Evolutionary conservation across 2,329 filamentous ascomycete genomes (phyloP), one percentile per base, ranked within the genome.

Genomic region (Paecilomyces variotii): DNA sequence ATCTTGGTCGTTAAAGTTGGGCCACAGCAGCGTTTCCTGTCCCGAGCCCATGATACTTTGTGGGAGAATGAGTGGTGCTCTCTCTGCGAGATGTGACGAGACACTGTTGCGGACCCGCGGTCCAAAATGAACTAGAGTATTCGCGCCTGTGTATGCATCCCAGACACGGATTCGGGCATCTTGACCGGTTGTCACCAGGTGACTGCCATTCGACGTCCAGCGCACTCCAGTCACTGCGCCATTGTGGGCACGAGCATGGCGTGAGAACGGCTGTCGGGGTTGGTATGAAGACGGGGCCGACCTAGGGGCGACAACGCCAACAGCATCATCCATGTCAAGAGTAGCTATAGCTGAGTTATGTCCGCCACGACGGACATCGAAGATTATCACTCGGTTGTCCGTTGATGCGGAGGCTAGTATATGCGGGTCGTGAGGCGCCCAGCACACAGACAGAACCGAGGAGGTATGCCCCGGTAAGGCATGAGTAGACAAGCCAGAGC

Each of bases 41-140:
- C 81, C 80, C 0, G 81, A 75, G 3, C 77, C 73, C 2, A 82
- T 83, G 27, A 87, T 69, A 6, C 82, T 78, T 0, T 78, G 78
- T 0, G 91, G 90, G 0, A 86, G 80, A 7, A 86, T 72, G 57
- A 91, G 75, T 59, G 91, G 84, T 53, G 79, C 80, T 24, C 84
- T 77, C 60, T 81, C 86, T 24, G 82, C 83, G 4, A 87, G 78
- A 64, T 82, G 86, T 63, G 77, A 82, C 57, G 62, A 81, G 55
- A 62, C 79, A 73, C 63, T 81, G 70, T 97, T 97, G 65, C 87
- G 87, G 49, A 97, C 81, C 28, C 86, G 81, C 0, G 92, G 89
- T 0, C 91, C 91, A 69, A 97, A 97, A 71, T 88, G 92, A 0
- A 89, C 89, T 4, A 97, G 83, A 0, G 90, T 95, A 72, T 97